Evolutionary conservation across 352 stramenopile genomes (phyloP).

Genomic region (Lagenidium giganteum): DNA sequence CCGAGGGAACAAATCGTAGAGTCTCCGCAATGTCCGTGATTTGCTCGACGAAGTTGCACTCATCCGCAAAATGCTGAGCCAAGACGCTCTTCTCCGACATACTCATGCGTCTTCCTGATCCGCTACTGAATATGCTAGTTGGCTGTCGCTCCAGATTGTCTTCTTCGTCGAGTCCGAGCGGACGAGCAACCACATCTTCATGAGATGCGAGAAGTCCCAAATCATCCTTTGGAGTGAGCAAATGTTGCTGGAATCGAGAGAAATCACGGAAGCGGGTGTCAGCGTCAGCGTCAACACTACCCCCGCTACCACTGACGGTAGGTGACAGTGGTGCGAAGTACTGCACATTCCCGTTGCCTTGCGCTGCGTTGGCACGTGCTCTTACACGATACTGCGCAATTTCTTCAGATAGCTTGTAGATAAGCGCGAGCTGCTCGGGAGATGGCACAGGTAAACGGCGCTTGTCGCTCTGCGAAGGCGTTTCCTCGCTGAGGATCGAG

Average conservation of each 20-base stretch:
- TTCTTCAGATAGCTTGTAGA: conserved; percentile 73
- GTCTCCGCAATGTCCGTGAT: conserved; percentile 84
- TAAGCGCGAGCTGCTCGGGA: conserved; percentile 81
- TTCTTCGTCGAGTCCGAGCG: conserved; percentile 58
- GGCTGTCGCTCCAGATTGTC: conserved; percentile 61
- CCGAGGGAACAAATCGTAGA: conserved; percentile 76
- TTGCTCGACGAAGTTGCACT: conserved; percentile 87
- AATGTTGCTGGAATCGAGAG: conserved; percentile 82
- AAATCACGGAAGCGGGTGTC: conserved; percentile 82
- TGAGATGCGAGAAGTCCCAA: conserved; percentile 20
- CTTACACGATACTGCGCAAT: conserved; percentile 60
- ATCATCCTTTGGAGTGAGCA: conserved; percentile 72
- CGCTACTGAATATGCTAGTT: conserved; percentile 62
- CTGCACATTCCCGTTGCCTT: conserved; percentile 16
- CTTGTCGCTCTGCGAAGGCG: conserved; percentile 36
- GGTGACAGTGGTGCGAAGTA: conserved; percentile 36
- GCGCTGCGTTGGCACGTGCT: conserved; percentile 25
- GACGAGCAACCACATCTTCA: conserved; percentile 9
- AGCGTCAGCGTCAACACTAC: conserved; percentile 30
- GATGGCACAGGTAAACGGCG: conserved; percentile 72
- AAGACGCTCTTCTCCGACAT: conserved; percentile 76
- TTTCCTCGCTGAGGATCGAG: conserved; percentile 51
- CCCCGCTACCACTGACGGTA: too few species aligned
- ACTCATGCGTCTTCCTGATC: conserved; percentile 67
- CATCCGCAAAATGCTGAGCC: conserved; percentile 79